phyloP scores from a whole-genome alignment of 176 grass and related monocot genomes.

The Oropetium thomaeum region DNA sequence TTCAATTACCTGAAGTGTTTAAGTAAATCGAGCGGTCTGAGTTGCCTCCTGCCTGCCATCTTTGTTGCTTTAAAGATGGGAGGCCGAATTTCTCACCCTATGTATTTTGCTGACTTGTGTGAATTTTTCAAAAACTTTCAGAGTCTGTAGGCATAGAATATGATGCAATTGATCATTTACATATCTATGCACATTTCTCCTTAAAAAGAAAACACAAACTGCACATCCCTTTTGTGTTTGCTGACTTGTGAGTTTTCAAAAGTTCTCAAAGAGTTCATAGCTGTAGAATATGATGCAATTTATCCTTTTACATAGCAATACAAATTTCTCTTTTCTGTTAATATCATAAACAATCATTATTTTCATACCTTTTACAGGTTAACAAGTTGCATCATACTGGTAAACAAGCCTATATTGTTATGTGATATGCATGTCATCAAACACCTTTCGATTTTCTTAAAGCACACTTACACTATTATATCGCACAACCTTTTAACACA shows the following conservation, averaged over 20 bases:
- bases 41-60: neutral
- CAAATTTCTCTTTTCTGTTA: neutral
- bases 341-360: neutral
- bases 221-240: too few species aligned
- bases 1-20: neutral
- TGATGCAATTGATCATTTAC: neutral
- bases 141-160: neutral
- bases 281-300: too few species aligned
- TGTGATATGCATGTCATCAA: neutral
- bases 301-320: too few species aligned
- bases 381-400: neutral
- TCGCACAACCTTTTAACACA: neutral
- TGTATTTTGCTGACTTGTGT: neutral
- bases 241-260: too few species aligned
- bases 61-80: slow-evolving; percentile 1
- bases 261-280: too few species aligned
- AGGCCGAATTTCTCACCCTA: too few species aligned
- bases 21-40: neutral
- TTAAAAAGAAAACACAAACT: too few species aligned
- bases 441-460: slow-evolving; percentile 5
- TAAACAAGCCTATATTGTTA: neutral
- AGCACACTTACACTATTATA: neutral
- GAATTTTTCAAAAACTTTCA: neutral
- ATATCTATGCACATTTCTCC: neutral
- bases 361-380: too few species aligned